Base-by-base conservation (phyloP, 2,329 filamentous ascomycete genomes). In the Akanthomyces muscarius region DNA sequence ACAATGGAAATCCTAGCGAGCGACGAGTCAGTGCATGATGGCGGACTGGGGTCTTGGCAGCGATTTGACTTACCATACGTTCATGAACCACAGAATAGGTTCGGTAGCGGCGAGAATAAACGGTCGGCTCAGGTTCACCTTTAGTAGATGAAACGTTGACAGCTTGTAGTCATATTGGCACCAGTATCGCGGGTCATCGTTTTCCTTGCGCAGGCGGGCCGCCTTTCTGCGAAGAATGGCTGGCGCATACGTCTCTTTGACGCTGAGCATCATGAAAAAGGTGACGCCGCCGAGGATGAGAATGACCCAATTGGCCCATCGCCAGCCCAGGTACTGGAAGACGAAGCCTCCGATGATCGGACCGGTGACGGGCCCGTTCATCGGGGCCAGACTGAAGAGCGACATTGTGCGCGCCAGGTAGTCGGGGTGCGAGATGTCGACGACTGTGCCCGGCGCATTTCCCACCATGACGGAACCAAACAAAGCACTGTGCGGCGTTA, bases 351-450 rank as follows among this genome's bases (percentile, higher is more conserved):
- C 91, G 25, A 96, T 87, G 0, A 71, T 63, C 25, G 67, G 66
- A 1, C 74, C 71, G 56, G 73, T 69, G 66, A 70, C 69, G 28
- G 81, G 89, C 18, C 89, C 92, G 70, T 96, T 96, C 73, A 96
- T 84, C 0, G 93, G 92, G 0, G 91, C 92, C 61, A 97, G 86
- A 65, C 83, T 86, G 87, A 92, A 97, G 41, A 96, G 81, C 5
- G 87, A 91, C 75, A 97, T 91, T 48, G 89, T 89, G n/a, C 95
- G 77, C 2, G 91, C 91, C 18, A 93, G 86, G 69, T 90, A 86
- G 55, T 96, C 86, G 52, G 94, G 90, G 16, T 83, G 82, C n/a
- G 91, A 87, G 56, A 97, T 88, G 73, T 97, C 93, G 33, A 90
- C 87, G 13, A 97, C 84, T 8, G 88, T 91, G 2, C 92, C 93